Conservation (phyloP, 768 basidiomycete genomes). For the Amanita jacksonii region DNA sequence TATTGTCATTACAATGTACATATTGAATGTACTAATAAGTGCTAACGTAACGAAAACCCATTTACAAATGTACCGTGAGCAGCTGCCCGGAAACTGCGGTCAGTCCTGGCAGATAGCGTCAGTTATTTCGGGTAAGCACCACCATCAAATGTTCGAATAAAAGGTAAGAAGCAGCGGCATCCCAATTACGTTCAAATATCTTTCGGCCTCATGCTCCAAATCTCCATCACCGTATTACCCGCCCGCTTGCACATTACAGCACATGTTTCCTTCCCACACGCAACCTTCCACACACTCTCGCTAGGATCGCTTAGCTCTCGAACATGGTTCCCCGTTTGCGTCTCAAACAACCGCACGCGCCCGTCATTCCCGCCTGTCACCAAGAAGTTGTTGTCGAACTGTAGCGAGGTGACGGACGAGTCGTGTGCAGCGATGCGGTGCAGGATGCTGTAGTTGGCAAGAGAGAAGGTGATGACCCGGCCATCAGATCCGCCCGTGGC, state of each 20-base stretch:
- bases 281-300: slow-evolving; percentile 85
- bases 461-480: slow-evolving; percentile 40
- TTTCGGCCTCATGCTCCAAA: slow-evolving; percentile 64
- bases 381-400: slow-evolving; percentile 76
- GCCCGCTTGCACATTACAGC: slow-evolving; percentile 75
- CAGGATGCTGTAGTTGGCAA: slow-evolving; percentile 29
- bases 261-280: slow-evolving; percentile 50
- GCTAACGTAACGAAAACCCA: no score
- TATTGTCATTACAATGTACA: no score
- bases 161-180: no score
- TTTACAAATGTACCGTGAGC: no score
- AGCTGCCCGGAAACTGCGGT: no score
- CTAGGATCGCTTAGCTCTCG: slow-evolving; percentile 70
- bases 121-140: no score
- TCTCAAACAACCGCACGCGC: slow-evolving; percentile 65
- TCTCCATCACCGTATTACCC: slow-evolving; percentile 81
- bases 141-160: no score
- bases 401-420: slow-evolving; percentile 76
- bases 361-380: slow-evolving; percentile 85
- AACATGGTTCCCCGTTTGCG: slow-evolving; percentile 53
- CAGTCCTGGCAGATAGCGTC: no score
- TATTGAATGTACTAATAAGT: no score
- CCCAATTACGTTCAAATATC: slow-evolving; percentile 12
- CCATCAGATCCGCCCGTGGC: slow-evolving; percentile 88
- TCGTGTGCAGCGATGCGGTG: slow-evolving; percentile 84